Evolutionary conservation across 768 basidiomycete species (phyloP), one percentile per base, ranked within the genome.

Genomic region (Podaxis sp.): DNA sequence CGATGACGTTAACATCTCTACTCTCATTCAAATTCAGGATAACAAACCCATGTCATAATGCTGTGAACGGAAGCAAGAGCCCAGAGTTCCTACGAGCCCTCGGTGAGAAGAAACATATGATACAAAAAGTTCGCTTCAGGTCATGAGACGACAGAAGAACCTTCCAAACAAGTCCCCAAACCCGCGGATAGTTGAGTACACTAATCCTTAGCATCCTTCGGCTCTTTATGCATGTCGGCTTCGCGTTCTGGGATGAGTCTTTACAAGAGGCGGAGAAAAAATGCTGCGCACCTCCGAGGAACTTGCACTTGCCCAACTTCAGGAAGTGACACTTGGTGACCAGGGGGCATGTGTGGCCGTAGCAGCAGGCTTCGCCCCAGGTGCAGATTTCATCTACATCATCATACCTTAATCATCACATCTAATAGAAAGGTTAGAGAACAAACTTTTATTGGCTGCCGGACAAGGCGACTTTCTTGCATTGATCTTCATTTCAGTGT

Each of bases 381-480:
- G 74, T 64, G 70, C 87, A 89, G 9, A 71, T 50, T 42, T 85
- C 83, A 28, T 81, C 87, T 88, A 65, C 59, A 16, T 16, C 18
- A n/a, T 16, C 18, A n/a, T 16, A 4, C 6, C 25, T 48, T 7
- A 21, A 13, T 25, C 23, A 48, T 14, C 11, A 14, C 9, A 10
- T 25, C 13, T 25, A 11, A 5, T 10, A 21, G 38, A n/a, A 18
- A 21, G 5, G 18, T 36, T 37, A n/a, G 16, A 18, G 23, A 6
- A 25, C 74, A 61, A 51, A 82, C 87, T 84, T 71, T 81, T 83
- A 62, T 87, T 87, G 57, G 77, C 70, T 53, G 80, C 72, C 18
- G 83, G 82, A 71, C 87, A 88, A 5, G 86, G 87, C 1, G 81
- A 79, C 71, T 83, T 84, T 71, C 79, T 85, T 0, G 87, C 85